These are phyloP conservation scores for Raphidocelis subcapitata DNA, from an alignment of 139 green algal species.

Conservation along the genomic window DNA sequence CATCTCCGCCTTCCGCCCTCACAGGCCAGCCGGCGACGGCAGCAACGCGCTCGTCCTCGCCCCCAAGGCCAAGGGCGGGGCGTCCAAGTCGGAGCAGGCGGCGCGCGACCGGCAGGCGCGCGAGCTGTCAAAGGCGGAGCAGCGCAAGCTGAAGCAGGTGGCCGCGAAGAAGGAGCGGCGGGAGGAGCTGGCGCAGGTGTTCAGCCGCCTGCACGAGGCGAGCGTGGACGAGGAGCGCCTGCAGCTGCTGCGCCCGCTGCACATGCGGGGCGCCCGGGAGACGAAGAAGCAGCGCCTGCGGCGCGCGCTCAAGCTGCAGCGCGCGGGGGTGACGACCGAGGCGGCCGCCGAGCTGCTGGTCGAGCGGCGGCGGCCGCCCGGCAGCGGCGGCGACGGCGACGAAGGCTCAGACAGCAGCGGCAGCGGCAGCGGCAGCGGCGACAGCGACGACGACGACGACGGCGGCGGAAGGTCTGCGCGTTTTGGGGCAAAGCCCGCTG, in stretches of 20 bases:
- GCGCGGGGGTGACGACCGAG: conserved; percentile 43
- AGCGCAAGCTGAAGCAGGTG: conserved; percentile 71
- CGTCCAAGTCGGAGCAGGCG: neutral
- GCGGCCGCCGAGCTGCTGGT: conserved; percentile 14
- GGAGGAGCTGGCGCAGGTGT: conserved; percentile 43
- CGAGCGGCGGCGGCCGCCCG: neutral
- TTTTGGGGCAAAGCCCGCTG: neutral
- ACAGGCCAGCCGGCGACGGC: neutral
- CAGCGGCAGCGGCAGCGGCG: conserved; percentile 6
- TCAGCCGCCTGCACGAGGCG: conserved; percentile 24
- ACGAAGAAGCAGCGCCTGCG: conserved; percentile 74
- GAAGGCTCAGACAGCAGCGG: neutral
- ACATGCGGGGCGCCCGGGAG: conserved; percentile 58
- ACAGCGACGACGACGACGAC: conserved; percentile 1
- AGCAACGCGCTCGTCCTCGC: conserved; percentile 47
- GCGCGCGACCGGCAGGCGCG: conserved; percentile 3
- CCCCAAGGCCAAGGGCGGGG: neutral
- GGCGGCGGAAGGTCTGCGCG: neutral
- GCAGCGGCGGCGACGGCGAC: neutral
- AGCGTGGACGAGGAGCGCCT: conserved; percentile 26
- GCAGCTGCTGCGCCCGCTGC: conserved; percentile 52
- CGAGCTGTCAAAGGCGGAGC: conserved; percentile 65
- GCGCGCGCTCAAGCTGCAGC: conserved; percentile 57
- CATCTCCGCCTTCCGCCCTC: neutral
- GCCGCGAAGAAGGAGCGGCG: conserved; percentile 64